Evolutionary conservation across 2,329 filamentous ascomycete genomes (phyloP).

Genomic region (Allantophomopsis lycopodina): DNA sequence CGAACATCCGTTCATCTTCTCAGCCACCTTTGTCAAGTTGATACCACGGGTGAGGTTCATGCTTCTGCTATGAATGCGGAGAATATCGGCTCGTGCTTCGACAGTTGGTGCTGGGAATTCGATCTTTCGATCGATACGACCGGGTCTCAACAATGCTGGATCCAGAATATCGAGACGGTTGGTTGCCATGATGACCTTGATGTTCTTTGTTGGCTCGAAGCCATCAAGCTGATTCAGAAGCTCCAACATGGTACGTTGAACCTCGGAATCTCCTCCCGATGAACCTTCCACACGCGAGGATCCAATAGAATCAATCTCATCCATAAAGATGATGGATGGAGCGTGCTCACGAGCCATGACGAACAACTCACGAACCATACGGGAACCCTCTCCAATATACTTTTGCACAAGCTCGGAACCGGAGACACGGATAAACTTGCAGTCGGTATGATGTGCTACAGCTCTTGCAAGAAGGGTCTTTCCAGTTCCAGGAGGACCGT

Average conservation of each 20-base stretch:
- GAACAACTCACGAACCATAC: slow-evolving; percentile 98
- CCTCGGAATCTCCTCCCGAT: slow-evolving; percentile 90
- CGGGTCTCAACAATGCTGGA: slow-evolving; percentile 86
- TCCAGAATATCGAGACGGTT: slow-evolving; percentile 97
- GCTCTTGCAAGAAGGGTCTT: slow-evolving; percentile 93
- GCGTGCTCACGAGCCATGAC: slow-evolving; percentile 98
- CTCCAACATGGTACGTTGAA: slow-evolving; percentile 97
- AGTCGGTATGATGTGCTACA: slow-evolving; percentile 95
- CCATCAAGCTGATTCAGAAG: slow-evolving; percentile 96
- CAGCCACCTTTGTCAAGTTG: slow-evolving; percentile 94
- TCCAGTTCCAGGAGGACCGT: slow-evolving; percentile 91
- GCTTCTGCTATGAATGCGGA: slow-evolving; percentile 92
- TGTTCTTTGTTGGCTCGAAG: slow-evolving; percentile 98
- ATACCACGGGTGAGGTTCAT: slow-evolving; percentile 98
- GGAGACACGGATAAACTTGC: slow-evolving; percentile 96
- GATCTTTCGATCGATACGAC: slow-evolving; percentile 96
- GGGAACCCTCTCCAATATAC: slow-evolving; percentile 95
- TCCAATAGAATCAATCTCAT: slow-evolving; percentile 98
- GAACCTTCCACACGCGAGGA: slow-evolving; percentile 93
- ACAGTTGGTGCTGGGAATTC: slow-evolving; percentile 96
- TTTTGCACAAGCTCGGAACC: slow-evolving; percentile 96
- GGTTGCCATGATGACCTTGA: slow-evolving; percentile 99
- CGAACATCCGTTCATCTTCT: slow-evolving; percentile 99
- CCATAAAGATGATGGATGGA: slow-evolving; percentile 99
- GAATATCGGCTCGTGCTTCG: slow-evolving; percentile 91